Percentiles rank a stretch among this genome's conserved stretches.
Conservation (phyloP, 345 rosid species). For the Raphanus sativus region DNA sequence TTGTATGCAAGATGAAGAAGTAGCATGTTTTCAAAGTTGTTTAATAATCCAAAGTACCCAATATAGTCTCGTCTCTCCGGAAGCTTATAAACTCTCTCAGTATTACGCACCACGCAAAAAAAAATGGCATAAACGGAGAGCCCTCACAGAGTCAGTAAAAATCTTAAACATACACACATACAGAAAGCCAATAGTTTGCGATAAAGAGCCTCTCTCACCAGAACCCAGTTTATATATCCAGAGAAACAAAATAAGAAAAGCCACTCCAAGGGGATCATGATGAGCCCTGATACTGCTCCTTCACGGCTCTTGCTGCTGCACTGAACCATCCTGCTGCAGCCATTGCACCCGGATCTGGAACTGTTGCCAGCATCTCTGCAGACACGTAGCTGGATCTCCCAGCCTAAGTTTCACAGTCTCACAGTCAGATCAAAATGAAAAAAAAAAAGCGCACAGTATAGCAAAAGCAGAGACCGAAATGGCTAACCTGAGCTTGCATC, state of each 20-base stretch:
- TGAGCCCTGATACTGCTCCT: slow-evolving; percentile 40
- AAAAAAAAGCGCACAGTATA: not conserved
- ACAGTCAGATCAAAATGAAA: not conserved
- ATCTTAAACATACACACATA: slow-evolving; percentile 33
- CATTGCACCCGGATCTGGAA: slow-evolving; percentile 96
- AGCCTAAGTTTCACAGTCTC: slow-evolving; percentile 52
- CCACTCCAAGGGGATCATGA: slow-evolving; percentile 4
- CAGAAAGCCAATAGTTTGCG: slow-evolving; percentile 5
- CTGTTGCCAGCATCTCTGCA: slow-evolving; percentile 53
- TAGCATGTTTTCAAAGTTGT: not conserved
- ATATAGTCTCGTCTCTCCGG: slow-evolving; percentile 20
- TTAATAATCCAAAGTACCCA: slow-evolving; percentile 7
- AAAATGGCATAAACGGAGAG: slow-evolving; percentile 39
- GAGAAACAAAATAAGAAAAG: not conserved
- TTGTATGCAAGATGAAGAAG: not conserved
- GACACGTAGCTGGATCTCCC: slow-evolving; percentile 83
- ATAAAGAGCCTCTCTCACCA: slow-evolving; percentile 27
- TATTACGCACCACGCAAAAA: slow-evolving; percentile 33
- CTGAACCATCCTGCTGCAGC: slow-evolving; percentile 88
- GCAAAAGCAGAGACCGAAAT: not conserved
- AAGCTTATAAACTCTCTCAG: slow-evolving; percentile 33
- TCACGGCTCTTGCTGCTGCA: slow-evolving; percentile 87
- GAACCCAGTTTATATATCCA: slow-evolving; percentile 15
- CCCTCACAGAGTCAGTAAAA: slow-evolving; percentile 29
- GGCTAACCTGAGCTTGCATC: slow-evolving; percentile 89